Conservation (phyloP, 345 rosid species). For the Citropsis articulata region DNA sequence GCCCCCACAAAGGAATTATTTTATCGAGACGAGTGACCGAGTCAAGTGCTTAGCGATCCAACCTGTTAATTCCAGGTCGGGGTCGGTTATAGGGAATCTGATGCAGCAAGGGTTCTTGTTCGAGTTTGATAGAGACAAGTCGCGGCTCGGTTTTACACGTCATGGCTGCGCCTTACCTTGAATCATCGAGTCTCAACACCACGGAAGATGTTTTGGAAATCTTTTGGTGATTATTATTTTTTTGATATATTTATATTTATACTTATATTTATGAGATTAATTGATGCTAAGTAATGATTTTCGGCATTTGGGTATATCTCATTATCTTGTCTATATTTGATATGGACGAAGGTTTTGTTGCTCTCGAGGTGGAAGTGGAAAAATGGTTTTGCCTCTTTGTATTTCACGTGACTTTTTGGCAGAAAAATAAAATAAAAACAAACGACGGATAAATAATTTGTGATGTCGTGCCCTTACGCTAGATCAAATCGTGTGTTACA, state of each 20-base stretch:
- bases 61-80: constrained; percentile 40
- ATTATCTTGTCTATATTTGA: background rate
- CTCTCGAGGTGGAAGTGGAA: background rate
- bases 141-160: constrained; percentile 77
- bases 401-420: background rate
- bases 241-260: background rate
- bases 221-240: background rate
- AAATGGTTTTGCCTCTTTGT: background rate
- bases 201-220: background rate
- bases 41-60: constrained; percentile 72
- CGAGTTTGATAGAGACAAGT: constrained; percentile 69
- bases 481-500: too few species aligned
- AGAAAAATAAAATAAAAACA: background rate
- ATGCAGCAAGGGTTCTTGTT: constrained; percentile 92
- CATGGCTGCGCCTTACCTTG: constrained; percentile 59
- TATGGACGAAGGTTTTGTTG: background rate
- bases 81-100: constrained; percentile 84
- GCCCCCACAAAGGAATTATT: constrained; percentile 83
- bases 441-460: too few species aligned
- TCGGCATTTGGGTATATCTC: background rate
- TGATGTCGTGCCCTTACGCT: too few species aligned
- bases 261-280: background rate
- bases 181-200: constrained; percentile 11
- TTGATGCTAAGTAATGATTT: background rate
- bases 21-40: constrained; percentile 53